Conservation (phyloP, 2,329 filamentous ascomycete species). For the Neofusicoccum ribis region DNA sequence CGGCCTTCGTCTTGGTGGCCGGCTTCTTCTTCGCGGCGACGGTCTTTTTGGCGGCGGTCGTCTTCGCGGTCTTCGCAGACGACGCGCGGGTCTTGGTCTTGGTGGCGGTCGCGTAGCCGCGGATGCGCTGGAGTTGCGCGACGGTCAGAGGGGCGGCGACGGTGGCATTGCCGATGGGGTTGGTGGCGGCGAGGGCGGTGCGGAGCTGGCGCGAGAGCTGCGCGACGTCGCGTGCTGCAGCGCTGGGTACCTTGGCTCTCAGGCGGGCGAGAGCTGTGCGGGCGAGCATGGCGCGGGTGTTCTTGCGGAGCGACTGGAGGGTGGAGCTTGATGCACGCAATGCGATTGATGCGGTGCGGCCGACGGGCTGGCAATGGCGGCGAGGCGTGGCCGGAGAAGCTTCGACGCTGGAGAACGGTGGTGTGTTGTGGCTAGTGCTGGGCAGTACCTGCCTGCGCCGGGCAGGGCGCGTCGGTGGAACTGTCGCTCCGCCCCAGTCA, state of each 20-base stretch:
- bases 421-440: slow-evolving; percentile 3
- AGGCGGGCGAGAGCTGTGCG: slow-evolving; percentile 38
- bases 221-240: slow-evolving; percentile 37
- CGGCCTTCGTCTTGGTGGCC: background rate
- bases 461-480: background rate
- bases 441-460: background rate
- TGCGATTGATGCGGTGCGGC: background rate
- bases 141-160: slow-evolving; percentile 27
- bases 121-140: slow-evolving; percentile 27
- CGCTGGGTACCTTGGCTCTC: slow-evolving; percentile 35
- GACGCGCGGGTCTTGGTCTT: slow-evolving; percentile 29
- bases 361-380: background rate
- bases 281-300: slow-evolving; percentile 32
- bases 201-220: slow-evolving; percentile 35
- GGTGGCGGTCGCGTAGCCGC: slow-evolving; percentile 37
- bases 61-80: slow-evolving; percentile 14
- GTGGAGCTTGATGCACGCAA: background rate
- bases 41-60: slow-evolving; percentile 11
- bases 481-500: background rate
- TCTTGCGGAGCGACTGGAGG: background rate
- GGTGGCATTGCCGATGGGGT: slow-evolving; percentile 28
- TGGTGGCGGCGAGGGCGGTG: slow-evolving; percentile 24
- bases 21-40: slow-evolving; percentile 2
- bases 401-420: background rate
- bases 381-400: background rate